phyloP scores from a whole-genome alignment of 2,329 filamentous ascomycete species.

The Coniochaeta hoffmannii region DNA sequence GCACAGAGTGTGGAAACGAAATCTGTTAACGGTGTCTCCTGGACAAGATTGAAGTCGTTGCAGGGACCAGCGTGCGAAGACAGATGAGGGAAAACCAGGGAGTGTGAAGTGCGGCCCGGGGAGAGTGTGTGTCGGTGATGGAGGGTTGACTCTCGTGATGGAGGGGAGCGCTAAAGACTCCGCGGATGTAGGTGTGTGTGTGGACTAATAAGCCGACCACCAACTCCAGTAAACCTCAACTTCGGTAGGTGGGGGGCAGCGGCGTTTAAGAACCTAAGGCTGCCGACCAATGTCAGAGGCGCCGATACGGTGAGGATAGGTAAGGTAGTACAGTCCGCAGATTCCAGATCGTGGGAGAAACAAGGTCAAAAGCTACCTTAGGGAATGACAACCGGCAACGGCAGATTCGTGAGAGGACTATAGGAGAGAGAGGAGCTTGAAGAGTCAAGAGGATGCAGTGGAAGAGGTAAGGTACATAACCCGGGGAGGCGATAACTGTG shows the following conservation, averaged over 20 bases:
- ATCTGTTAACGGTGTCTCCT: background rate
- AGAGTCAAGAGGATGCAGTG: background rate
- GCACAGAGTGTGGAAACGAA: background rate
- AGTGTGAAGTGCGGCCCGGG: background rate
- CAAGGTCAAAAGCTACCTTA: background rate
- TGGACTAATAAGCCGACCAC: background rate
- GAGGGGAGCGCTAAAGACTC: conserved; percentile 2
- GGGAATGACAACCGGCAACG: background rate
- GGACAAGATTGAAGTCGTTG: background rate
- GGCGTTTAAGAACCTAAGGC: conserved; percentile 1
- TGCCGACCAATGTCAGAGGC: background rate
- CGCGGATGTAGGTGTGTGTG: background rate
- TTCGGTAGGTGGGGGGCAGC: background rate
- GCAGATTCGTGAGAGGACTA: too few relatives aligned
- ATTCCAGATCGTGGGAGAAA: background rate
- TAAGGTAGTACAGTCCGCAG: background rate
- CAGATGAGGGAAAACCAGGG: conserved; percentile 1
- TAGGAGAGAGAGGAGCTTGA: background rate
- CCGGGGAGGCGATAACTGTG: too few relatives aligned
- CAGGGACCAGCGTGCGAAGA: conserved; percentile 1
- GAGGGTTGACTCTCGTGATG: conserved; percentile 3
- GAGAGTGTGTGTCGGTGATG: background rate
- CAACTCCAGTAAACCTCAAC: background rate
- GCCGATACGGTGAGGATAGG: background rate
- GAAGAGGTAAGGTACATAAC: background rate